Percentiles rank a stretch among this genome's conserved stretches.
phyloP scores from a whole-genome alignment of 352 stramenopile genomes.

The Phytophthora europaea region DNA sequence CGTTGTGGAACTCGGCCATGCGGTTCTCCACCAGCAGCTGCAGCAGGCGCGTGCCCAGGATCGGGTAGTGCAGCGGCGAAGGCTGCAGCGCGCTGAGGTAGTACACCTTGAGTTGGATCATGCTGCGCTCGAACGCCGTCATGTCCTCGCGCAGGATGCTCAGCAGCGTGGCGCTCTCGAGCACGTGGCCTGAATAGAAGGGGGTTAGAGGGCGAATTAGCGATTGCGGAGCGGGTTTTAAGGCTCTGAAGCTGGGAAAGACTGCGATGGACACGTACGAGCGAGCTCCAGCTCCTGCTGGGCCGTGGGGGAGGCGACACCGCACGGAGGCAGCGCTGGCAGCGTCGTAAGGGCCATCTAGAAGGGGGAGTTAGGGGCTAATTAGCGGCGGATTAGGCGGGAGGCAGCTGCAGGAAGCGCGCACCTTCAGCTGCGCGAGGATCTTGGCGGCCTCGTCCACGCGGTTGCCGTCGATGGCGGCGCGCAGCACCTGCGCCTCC shows the following conservation, averaged over 20 bases:
- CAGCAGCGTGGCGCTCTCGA: slow-evolving; percentile 91
- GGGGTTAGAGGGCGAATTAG: not conserved
- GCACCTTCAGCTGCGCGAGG: slow-evolving; percentile 76
- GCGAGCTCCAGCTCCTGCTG: slow-evolving; percentile 79
- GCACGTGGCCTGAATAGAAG: slow-evolving; percentile 69
- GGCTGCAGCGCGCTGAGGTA: slow-evolving; percentile 64
- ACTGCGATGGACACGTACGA: slow-evolving; percentile 47
- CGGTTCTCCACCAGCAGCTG: slow-evolving; percentile 93
- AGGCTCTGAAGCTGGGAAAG: not conserved
- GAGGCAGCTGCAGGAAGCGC: not conserved
- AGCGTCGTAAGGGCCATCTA: slow-evolving; percentile 90
- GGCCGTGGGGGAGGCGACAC: slow-evolving; percentile 56
- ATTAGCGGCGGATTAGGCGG: not conserved
- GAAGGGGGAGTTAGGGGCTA: not conserved
- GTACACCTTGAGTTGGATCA: slow-evolving; percentile 92
- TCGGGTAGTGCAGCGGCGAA: slow-evolving; percentile 87
- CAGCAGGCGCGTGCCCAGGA: slow-evolving; percentile 91
- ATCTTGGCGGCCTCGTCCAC: slow-evolving; percentile 55
- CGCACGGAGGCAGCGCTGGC: slow-evolving; percentile 84
- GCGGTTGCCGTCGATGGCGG: slow-evolving; percentile 59
- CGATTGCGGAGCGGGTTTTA: not conserved
- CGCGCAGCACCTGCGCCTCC: slow-evolving; percentile 72
- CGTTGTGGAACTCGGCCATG: slow-evolving; percentile 95
- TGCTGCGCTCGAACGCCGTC: slow-evolving; percentile 87
- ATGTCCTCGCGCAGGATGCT: slow-evolving; percentile 90